Conservation (phyloP, 1,284 basidiomycete genomes). For the Singerocomus inundabilis region DNA sequence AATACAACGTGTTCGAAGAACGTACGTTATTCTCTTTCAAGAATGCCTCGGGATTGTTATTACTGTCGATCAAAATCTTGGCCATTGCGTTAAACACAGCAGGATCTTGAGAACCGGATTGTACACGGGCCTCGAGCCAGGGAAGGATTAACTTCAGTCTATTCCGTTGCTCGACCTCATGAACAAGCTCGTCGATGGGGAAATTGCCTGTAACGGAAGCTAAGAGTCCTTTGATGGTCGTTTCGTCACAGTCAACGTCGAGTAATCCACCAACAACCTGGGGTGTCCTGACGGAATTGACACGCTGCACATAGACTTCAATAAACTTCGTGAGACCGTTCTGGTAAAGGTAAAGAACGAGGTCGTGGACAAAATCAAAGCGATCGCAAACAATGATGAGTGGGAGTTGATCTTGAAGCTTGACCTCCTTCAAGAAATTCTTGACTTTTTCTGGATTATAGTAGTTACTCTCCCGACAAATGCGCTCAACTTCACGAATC, state of each 20-base stretch:
- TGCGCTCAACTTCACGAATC: conserved; percentile 98
- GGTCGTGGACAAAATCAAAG: conserved; percentile 99
- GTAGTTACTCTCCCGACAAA: conserved; percentile 95
- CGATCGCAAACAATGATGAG: conserved; percentile 99
- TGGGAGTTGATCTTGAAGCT: conserved; percentile 94
- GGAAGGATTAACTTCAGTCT: conserved; percentile 95
- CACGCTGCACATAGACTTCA: conserved; percentile 98
- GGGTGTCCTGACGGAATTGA: conserved; percentile 97
- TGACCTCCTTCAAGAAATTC: conserved; percentile 99
- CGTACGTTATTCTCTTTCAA: conserved; percentile 96
- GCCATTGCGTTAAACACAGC: conserved; percentile 96
- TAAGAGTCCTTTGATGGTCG: conserved; percentile 91
- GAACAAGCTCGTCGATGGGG: conserved; percentile 96
- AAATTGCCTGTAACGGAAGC: conserved; percentile 96
- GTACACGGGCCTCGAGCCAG: conserved; percentile 93
- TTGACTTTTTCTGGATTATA: conserved; percentile 99
- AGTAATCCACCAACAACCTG: conserved; percentile 97
- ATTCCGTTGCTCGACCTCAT: conserved; percentile 96
- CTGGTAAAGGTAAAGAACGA: conserved; percentile 98
- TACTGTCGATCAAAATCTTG: conserved; percentile 98
- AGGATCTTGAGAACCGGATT: conserved; percentile 89
- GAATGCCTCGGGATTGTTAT: conserved; percentile 97
- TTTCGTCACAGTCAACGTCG: conserved; percentile 98
- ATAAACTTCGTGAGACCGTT: conserved; percentile 97
- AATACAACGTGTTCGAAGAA: conserved; percentile 8